Base-by-base conservation (phyloP, 768 basidiomycete genomes). In the Gymnopilus dilepis region DNA sequence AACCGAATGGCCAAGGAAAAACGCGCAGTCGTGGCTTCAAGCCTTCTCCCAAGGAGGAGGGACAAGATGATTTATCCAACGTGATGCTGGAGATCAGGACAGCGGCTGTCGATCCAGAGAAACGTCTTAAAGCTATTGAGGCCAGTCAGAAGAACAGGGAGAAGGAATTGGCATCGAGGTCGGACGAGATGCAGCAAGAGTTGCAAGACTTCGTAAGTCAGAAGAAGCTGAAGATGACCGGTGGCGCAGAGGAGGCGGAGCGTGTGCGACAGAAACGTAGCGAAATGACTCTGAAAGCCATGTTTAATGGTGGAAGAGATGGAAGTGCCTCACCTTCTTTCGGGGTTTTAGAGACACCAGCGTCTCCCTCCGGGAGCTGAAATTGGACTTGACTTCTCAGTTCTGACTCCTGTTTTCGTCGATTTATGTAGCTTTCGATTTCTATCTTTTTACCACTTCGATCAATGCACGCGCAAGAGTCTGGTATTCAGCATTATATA, bases 181-280 rank as follows among this genome's bases (percentile, higher is more conserved):
- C 89, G 43, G 94, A 97, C 73, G 94, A 93, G 66, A 87, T 98
- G 74, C 86, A 94, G 67, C 80, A 82, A 13, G 97, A 99, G 79
- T 71, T 99, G 67, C 75, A 77, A 45, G 94, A 91, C 4, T 98
- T 99, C 75, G 95, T 99, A 55, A 83, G 78, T 4, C 86, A 88
- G 62, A 92, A 91, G 82, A 95, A 91, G 78, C 77, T 99, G 73
- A 93, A 87, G 82, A 90, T 95, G 92, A 99, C 96, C 17, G 97
- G 96, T 26, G 96, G 95, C 13, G 91, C 94, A 22, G 94, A 96
- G 74, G 94, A 97, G 77, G 84, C 80, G 22, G 97, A 99, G 77
- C 82, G 97, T 59, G 83, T 96, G 67, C 80, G 96, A 67, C 91
- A 95, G 80, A 86, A 86, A 72, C 81, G 87, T 74, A 94, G 92